Base-by-base conservation (phyloP, 768 basidiomycete genomes). In the Lactarius tabidus region DNA sequence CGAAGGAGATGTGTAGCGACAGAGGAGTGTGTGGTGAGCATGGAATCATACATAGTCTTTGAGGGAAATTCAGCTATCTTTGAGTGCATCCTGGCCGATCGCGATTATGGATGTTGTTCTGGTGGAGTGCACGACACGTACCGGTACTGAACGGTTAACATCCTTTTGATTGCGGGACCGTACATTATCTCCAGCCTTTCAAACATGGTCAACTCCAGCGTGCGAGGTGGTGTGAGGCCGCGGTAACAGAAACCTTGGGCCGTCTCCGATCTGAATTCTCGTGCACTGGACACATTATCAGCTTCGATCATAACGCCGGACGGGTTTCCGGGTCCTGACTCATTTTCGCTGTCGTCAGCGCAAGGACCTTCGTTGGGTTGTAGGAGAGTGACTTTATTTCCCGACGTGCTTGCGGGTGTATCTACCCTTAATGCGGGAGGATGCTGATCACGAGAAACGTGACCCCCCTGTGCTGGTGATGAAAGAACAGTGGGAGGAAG, bases 111-210 rank as follows among this genome's bases (percentile, higher is more conserved):
- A 28, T 28, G 31, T 26, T 23, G 45, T 4, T 29, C 23, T 38
- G 63, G 54, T 62, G n/a, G 51, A 45, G 51, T 23, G 29, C 18
- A 2, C n/a, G 10, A 41, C 1, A 72, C 82, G 28, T 45, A 89
- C 90, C 89, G 84, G 74, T 99, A 99, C 76, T 98, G 97, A 3
- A 94, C 80, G 26, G 87, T 84, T 41, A 99, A 83, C 86, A 98
- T 87, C 20, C 88, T 81, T 72, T 97, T 96, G 74, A 97, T 87
- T 4, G 80, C 76, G 0, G 82, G 76, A 0, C 95, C 95, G 69
- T 95, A 95, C 84, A 97, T 90, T 52, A 79, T 81, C 74, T 98
- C 92, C 12, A 99, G 79, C 26, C 97, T 85, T 68, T 95, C 93
- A 69, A 99, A 99, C 35, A 99, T 79, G 0, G 97, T 98, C 1